phyloP scores from a whole-genome alignment of 805 yeast species.

The Lipomyces mesembrius region DNA sequence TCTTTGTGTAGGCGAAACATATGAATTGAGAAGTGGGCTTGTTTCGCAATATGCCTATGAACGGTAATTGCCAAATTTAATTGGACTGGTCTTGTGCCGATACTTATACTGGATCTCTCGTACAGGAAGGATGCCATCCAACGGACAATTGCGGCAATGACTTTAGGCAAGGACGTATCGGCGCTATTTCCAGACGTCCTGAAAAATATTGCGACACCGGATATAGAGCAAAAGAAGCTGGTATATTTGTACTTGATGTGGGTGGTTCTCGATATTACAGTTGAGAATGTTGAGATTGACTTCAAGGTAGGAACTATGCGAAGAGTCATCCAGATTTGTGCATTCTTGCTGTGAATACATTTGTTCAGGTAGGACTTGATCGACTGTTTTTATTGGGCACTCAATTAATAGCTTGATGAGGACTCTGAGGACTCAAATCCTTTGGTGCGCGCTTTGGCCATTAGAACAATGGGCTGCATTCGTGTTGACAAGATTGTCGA shows the following conservation, averaged over 20 bases:
- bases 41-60: conserved; percentile 95
- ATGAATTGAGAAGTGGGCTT: conserved; percentile 83
- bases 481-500: conserved; percentile 94
- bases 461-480: conserved; percentile 98
- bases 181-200: conserved; percentile 93
- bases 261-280: conserved; percentile 2
- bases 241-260: conserved; percentile 89
- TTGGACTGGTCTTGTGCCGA: conserved; percentile 4
- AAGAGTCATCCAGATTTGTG: conserved; percentile 94
- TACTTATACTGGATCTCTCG: neutral
- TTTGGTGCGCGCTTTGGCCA: conserved; percentile 90
- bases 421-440: conserved; percentile 98
- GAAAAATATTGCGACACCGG: conserved; percentile 96
- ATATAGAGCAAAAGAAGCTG: conserved; percentile 92
- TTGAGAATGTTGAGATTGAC: neutral
- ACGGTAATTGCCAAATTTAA: conserved; percentile 39
- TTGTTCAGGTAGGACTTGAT: conserved; percentile 59
- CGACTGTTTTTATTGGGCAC: neutral
- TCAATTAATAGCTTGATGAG: conserved; percentile 22
- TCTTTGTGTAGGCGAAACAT: conserved; percentile 67
- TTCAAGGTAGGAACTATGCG: conserved; percentile 72
- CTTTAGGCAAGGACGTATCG: conserved; percentile 94
- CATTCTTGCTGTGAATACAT: conserved; percentile 94
- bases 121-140: conserved; percentile 91
- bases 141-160: conserved; percentile 97